A percentile compares a stretch with the other conserved stretches of the same genome.
Evolutionary conservation across 768 basidiomycete genomes (phyloP).

Genomic region (Pleurotus citrinopileatus): DNA sequence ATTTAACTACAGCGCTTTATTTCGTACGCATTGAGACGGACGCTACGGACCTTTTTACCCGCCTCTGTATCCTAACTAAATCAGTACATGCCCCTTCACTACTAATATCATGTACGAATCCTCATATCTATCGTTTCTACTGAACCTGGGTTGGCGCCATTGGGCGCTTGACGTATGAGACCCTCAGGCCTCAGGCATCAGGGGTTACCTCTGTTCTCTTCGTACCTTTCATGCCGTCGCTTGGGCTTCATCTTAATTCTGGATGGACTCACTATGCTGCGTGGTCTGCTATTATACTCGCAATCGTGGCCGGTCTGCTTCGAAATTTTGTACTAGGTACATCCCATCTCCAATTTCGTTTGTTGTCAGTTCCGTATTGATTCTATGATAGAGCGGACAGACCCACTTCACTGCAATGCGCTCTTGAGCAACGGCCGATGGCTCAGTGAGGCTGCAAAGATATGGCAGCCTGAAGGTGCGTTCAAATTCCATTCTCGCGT

Average conservation of each 20-base stretch:
- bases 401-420: slow-evolving; percentile 71
- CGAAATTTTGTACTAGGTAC: slow-evolving; percentile 45
- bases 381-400: slow-evolving; percentile 47
- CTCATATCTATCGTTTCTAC: too few species aligned
- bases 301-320: slow-evolving; percentile 40
- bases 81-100: too few species aligned
- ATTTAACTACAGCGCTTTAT: background rate
- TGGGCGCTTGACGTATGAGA: too few species aligned
- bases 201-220: background rate
- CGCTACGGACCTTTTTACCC: background rate
- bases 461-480: slow-evolving; percentile 90
- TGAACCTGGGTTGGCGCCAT: too few species aligned
- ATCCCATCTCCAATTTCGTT: slow-evolving; percentile 17
- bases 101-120: too few species aligned
- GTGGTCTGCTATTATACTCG: slow-evolving; percentile 33
- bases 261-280: slow-evolving; percentile 52
- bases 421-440: slow-evolving; percentile 73
- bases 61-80: background rate
- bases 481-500: slow-evolving; percentile 9
- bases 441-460: slow-evolving; percentile 61
- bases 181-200: background rate
- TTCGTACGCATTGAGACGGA: background rate
- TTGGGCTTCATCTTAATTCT: slow-evolving; percentile 32
- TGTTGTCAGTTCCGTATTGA: background rate
- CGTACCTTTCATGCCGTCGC: background rate